Evolutionary conservation across 495 filamentous ascomycete genomes (phyloP), one percentile per base, ranked within the genome.

Genomic region (Neurospora hispaniola): DNA sequence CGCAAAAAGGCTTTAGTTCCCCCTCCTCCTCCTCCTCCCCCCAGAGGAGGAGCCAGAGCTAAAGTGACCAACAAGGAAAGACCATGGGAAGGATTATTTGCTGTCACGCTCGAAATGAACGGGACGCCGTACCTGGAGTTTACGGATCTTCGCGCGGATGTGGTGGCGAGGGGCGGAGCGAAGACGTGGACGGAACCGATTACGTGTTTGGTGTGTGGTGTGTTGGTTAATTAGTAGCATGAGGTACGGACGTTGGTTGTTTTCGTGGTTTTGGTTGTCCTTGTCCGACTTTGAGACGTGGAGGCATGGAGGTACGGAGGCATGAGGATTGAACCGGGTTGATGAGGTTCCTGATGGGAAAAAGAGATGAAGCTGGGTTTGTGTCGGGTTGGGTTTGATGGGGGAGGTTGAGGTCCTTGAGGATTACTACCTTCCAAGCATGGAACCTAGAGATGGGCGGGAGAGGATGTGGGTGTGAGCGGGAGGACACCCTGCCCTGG

Each of bases 171-270:
- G 48, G 84, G 81, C 8, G 84, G 84, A 18, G 81, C 82, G 38
- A 86, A 84, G 77, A 77, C 80, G 8, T 86, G 84, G 84, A 82
- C 79, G 4, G 84, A 86, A 69, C 81, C 78, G 0, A 77, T 85
- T 10, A 77, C 77, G 40, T 86, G 84, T 46, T 77, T 85, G 14
- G 76, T 85, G 11, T 86, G 84, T 69, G 77, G 78, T 35, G 73
- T 77, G 14, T 75, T 80, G 27, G 83, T 85, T 48, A 77, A 82
- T 38, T 81, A 79, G 73, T 11, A 23, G 23, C 23, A 23, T 23
- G 23, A 23, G 23, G 23, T 23, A 23, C 23, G 23, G 23, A 23
- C 23, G 23, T 0, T 31, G 27, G 2, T 31, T 2, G 2, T 31
- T 31, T 31, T 31, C 27, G 3, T 1, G 44, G 0, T 48, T 48